These are phyloP conservation scores for Nakazawaea molendinolei DNA, from an alignment of 805 yeast genomes.

Conservation along the genomic window DNA sequence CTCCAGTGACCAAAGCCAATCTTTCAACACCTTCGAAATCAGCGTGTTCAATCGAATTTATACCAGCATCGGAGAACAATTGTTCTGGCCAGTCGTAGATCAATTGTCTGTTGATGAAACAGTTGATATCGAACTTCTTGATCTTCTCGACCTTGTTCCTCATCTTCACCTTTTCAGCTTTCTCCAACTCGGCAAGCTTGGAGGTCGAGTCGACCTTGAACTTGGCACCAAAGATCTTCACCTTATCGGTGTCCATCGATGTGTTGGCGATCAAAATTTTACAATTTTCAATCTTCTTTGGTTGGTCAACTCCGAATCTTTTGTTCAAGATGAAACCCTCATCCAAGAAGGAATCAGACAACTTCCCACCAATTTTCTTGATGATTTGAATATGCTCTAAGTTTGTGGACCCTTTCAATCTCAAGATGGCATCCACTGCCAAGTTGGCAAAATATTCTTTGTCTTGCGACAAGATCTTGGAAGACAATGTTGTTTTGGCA, in stretches of 20 bases:
- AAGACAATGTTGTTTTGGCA: conserved; percentile 89
- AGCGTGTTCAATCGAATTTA: conserved; percentile 94
- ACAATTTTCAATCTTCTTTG: conserved; percentile 76
- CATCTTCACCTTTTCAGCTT: conserved; percentile 94
- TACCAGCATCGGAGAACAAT: conserved; percentile 77
- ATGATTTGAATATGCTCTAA: conserved; percentile 90
- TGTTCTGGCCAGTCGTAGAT: conserved; percentile 98
- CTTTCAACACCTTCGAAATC: conserved; percentile 98
- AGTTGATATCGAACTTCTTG: conserved; percentile 70
- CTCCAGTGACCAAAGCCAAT: conserved; percentile 93
- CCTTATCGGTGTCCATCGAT: conserved; percentile 94
- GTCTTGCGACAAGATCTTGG: conserved; percentile 93
- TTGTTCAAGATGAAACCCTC: conserved; percentile 93
- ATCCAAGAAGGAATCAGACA: conserved; percentile 87
- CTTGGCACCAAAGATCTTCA: conserved; percentile 95
- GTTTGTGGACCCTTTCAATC: conserved; percentile 82
- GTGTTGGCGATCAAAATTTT: conserved; percentile 91
- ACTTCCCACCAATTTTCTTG: conserved; percentile 88
- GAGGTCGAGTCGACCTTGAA: conserved; percentile 94
- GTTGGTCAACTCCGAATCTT: conserved; percentile 91
- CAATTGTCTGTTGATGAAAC: conserved; percentile 92
- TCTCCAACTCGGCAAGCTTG: conserved; percentile 88
- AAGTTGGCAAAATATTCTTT: conserved; percentile 81
- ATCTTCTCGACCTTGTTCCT: conserved; percentile 82
- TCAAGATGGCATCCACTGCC: conserved; percentile 90